These are phyloP conservation scores for Asterophora parasitica DNA, from an alignment of 768 basidiomycete genomes.

Conservation along the genomic window DNA sequence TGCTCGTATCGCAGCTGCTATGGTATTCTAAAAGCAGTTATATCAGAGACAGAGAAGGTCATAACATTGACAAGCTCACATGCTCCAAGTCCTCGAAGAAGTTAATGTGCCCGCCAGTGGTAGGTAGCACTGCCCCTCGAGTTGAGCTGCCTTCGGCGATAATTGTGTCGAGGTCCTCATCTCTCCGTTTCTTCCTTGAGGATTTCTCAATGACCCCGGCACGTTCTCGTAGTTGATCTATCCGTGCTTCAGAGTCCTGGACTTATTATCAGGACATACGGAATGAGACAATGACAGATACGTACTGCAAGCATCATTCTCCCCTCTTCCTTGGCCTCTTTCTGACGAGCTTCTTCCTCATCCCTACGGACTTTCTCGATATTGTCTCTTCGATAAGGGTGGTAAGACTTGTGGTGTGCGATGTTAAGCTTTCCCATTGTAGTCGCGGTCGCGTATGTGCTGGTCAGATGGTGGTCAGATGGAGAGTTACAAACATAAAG, in stretches of 20 bases:
- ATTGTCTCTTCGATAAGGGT: constrained; percentile 81
- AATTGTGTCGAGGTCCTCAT: constrained; percentile 31
- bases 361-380: constrained; percentile 76
- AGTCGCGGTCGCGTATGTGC: background rate
- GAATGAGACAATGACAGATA: constrained; percentile 12
- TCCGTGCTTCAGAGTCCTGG: constrained; percentile 78
- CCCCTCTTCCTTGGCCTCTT: constrained; percentile 69
- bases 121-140: constrained; percentile 34
- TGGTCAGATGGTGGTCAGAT: constrained; percentile 1
- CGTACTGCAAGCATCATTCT: constrained; percentile 66
- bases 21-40: constrained; percentile 32
- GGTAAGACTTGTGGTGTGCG: constrained; percentile 89
- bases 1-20: constrained; percentile 41
- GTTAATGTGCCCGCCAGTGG: constrained; percentile 70
- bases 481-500: background rate
- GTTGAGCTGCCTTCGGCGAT: constrained; percentile 29
- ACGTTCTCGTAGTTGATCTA: constrained; percentile 57
- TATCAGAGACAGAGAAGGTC: background rate
- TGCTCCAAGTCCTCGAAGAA: constrained; percentile 80
- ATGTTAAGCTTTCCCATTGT: constrained; percentile 84
- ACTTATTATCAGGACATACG: constrained; percentile 16
- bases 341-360: constrained; percentile 70
- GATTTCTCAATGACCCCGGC: constrained; percentile 38
- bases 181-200: constrained; percentile 32
- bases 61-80: constrained; percentile 29